A percentile compares a stretch with the other conserved stretches of the same genome.
These are phyloP conservation scores for Solanum sparsipilum DNA, from an alignment of 257 asterid genomes.

Conservation along the genomic window DNA sequence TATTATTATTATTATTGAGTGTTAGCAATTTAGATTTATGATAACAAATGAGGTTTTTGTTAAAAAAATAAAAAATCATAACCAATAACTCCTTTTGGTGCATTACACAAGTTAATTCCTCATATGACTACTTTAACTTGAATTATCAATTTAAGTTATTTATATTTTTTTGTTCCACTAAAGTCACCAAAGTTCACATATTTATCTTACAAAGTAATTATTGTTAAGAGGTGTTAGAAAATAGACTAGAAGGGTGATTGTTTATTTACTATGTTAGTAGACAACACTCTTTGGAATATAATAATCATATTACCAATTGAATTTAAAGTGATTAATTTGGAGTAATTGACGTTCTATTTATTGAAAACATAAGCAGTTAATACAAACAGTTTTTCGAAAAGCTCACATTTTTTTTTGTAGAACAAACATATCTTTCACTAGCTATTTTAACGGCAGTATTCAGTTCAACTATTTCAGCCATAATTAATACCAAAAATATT, in stretches of 20 bases:
- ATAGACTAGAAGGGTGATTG: background rate
- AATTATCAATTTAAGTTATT: background rate
- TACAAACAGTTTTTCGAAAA: too few relatives aligned
- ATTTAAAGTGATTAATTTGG: background rate
- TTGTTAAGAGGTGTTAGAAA: background rate
- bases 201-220: background rate
- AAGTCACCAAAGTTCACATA: background rate
- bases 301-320: background rate
- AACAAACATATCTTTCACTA: too few relatives aligned
- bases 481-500: too few relatives aligned
- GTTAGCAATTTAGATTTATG: background rate
- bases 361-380: too few relatives aligned
- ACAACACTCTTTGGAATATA: background rate
- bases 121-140: too few relatives aligned
- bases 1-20: background rate
- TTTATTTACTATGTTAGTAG: background rate
- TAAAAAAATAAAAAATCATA: too few relatives aligned
- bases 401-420: too few relatives aligned
- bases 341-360: background rate
- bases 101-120: too few relatives aligned
- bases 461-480: too few relatives aligned
- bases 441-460: accelerated
- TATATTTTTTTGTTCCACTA: background rate
- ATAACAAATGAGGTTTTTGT: too few relatives aligned
- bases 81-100: too few relatives aligned